These are phyloP conservation scores for Erodium moschatum DNA, from an alignment of 441 rosid species.

Conservation along the genomic window DNA sequence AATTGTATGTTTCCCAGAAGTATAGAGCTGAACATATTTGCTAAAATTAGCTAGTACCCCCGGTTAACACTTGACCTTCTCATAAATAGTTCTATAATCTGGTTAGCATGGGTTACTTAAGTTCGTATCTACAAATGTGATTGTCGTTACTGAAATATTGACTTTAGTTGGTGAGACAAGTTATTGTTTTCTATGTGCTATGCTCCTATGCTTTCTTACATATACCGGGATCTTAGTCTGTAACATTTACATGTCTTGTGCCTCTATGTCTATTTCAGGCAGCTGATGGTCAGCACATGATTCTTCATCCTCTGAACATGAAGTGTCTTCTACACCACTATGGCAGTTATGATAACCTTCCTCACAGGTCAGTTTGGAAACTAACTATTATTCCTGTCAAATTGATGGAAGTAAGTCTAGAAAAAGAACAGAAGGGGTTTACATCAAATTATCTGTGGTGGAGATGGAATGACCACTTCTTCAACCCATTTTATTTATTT, in stretches of 20 bases:
- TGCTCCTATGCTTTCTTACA: not conserved
- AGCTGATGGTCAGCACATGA: slow-evolving; percentile 82
- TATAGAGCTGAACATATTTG: not conserved
- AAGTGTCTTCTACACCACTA: slow-evolving; percentile 82
- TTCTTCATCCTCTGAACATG: slow-evolving; percentile 79
- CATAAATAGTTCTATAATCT: not conserved
- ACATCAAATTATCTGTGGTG: not conserved
- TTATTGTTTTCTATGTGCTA: not conserved
- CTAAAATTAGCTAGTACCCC: not conserved
- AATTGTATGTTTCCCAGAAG: not conserved
- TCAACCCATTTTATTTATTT: not conserved
- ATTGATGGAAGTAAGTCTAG: not conserved
- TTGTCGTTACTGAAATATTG: not conserved
- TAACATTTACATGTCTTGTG: slow-evolving; percentile 14
- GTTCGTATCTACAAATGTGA: not conserved
- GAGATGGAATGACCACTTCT: not conserved
- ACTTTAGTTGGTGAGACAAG: not conserved
- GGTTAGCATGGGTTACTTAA: not conserved
- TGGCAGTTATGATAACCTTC: slow-evolving; percentile 72
- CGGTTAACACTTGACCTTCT: not conserved
- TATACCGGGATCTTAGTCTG: not conserved
- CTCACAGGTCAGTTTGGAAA: slow-evolving; percentile 52
- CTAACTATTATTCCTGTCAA: not conserved
- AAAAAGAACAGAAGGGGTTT: not conserved
- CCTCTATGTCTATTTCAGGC: slow-evolving; percentile 46